Evolutionary conservation across 1,284 basidiomycete species (phyloP).

Genomic region (Moesziomyces sp.): DNA sequence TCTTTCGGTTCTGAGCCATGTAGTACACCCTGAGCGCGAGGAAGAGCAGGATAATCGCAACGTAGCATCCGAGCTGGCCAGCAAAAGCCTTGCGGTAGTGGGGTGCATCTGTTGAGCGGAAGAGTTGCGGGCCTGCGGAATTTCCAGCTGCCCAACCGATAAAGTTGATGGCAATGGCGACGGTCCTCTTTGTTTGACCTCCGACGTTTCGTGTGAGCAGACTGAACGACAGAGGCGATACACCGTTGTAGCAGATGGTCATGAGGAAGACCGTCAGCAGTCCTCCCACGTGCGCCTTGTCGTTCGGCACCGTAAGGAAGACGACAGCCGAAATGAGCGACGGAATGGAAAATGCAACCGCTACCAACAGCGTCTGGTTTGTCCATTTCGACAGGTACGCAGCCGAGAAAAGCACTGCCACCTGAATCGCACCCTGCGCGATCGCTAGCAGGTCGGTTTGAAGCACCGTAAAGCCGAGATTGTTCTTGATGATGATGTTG

Average conservation of each 20-base stretch:
- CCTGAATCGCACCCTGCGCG: slow-evolving; percentile 52
- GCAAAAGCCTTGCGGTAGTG: slow-evolving; percentile 70
- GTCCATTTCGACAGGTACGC: slow-evolving; percentile 36
- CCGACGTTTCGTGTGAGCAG: slow-evolving; percentile 71
- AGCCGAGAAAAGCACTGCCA: slow-evolving; percentile 36
- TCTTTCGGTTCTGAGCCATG: slow-evolving; percentile 71
- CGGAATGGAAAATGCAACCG: slow-evolving; percentile 47
- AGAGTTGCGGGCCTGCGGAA: slow-evolving; percentile 57
- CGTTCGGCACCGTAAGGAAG: slow-evolving; percentile 46
- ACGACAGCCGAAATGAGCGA: slow-evolving; percentile 59
- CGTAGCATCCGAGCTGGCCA: slow-evolving; percentile 72
- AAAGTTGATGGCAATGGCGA: slow-evolving; percentile 44
- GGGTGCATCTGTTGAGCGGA: slow-evolving; percentile 45
- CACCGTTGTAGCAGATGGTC: slow-evolving; percentile 41
- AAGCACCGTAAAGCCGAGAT: slow-evolving; percentile 57
- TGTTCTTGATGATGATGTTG: slow-evolving; percentile 69
- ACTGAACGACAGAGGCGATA: slow-evolving; percentile 42
- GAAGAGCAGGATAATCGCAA: slow-evolving; percentile 69
- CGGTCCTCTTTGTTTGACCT: slow-evolving; percentile 53
- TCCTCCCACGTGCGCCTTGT: slow-evolving; percentile 28
- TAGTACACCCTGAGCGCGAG: slow-evolving; percentile 70
- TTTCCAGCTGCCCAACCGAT: slow-evolving; percentile 59
- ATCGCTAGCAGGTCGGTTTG: slow-evolving; percentile 61
- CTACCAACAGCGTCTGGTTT: slow-evolving; percentile 62
- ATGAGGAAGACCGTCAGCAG: slow-evolving; percentile 42